Conservation (phyloP, 1,139 yeast genomes). For the Sugiyamaella xylanicola region DNA sequence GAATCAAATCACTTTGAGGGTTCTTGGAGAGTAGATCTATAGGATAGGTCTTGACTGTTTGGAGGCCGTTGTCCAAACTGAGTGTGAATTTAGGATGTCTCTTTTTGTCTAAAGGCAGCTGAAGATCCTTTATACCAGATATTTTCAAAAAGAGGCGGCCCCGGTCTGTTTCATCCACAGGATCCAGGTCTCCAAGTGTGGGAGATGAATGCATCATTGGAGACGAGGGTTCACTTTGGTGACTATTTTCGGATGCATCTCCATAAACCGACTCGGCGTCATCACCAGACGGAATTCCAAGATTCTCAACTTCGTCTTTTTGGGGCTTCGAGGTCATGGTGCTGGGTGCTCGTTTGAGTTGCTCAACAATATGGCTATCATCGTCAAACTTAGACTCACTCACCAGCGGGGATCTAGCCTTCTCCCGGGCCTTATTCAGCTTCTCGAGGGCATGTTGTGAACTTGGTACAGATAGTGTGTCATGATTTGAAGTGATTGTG, state of each 20-base stretch:
- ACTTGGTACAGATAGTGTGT: conserved; percentile 26
- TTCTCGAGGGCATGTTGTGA: conserved; percentile 23
- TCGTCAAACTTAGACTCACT: conserved; percentile 18
- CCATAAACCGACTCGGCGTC: conserved; percentile 27
- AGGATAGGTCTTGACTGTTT: conserved; percentile 75
- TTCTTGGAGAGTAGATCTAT: conserved; percentile 49
- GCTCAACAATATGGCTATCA: conserved; percentile 29
- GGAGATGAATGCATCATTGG: conserved; percentile 27
- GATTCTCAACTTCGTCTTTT: conserved; percentile 1
- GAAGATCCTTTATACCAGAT: conserved; percentile 58
- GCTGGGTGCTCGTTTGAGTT: conserved; percentile 23
- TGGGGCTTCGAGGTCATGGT: conserved; percentile 11
- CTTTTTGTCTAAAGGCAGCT: conserved; percentile 52
- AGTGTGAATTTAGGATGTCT: conserved; percentile 56
- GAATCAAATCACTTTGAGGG: conserved; percentile 23
- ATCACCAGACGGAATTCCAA: conserved; percentile 8
- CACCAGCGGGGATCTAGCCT: conserved; percentile 7
- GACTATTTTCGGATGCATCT: conserved; percentile 12
- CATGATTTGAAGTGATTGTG: conserved; percentile 33
- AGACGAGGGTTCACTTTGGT: conserved; percentile 22
- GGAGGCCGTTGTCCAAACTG: conserved; percentile 85
- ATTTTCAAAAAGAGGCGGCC: conserved; percentile 79
- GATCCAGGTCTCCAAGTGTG: conserved; percentile 33
- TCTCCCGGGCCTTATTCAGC: conserved; percentile 25
- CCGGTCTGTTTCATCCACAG: conserved; percentile 51